These are phyloP conservation scores for Aspergillus calidoustus DNA, from an alignment of 2,329 filamentous ascomycete species.

Conservation along the genomic window DNA sequence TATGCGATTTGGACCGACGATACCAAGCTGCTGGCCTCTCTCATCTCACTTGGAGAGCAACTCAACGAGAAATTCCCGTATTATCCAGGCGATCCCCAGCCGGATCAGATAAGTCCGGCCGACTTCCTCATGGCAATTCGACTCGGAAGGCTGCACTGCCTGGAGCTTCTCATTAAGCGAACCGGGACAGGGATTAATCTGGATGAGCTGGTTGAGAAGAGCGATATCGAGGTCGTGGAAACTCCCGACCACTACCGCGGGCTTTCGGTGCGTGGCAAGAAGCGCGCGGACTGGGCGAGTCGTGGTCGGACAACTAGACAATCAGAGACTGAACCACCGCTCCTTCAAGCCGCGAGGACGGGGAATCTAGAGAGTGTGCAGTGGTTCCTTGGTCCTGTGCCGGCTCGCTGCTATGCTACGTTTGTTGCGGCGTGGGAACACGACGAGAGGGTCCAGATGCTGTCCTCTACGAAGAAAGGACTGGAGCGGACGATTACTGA, in stretches of 20 bases:
- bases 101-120: conserved; percentile 20
- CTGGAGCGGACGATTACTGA: conserved; percentile 16
- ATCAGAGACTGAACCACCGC: conserved; percentile 27
- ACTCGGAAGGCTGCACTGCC: conserved; percentile 39
- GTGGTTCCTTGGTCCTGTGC: conserved; percentile 76
- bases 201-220: conserved; percentile 67
- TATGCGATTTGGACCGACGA: conserved; percentile 61
- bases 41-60: conserved; percentile 58
- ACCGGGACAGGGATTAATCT: conserved; percentile 73
- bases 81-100: conserved; percentile 9
- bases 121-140: conserved; percentile 51
- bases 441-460: conserved; percentile 65
- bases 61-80: conserved; percentile 9
- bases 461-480: conserved; percentile 54
- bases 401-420: conserved; percentile 68
- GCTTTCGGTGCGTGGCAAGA: conserved; percentile 74
- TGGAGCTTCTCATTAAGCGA: conserved; percentile 65
- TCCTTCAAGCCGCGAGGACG: conserved; percentile 37
- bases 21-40: conserved; percentile 56
- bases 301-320: conserved; percentile 46
- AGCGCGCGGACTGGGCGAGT: conserved; percentile 72
- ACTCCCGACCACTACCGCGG: conserved; percentile 80
- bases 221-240: conserved; percentile 64
- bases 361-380: conserved; percentile 69
- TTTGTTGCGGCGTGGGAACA: conserved; percentile 67